Evolutionary conservation across 164 flowering plant genomes (phyloP), one percentile per base, ranked within the genome.

Genomic region (Chimonanthus praecox): DNA sequence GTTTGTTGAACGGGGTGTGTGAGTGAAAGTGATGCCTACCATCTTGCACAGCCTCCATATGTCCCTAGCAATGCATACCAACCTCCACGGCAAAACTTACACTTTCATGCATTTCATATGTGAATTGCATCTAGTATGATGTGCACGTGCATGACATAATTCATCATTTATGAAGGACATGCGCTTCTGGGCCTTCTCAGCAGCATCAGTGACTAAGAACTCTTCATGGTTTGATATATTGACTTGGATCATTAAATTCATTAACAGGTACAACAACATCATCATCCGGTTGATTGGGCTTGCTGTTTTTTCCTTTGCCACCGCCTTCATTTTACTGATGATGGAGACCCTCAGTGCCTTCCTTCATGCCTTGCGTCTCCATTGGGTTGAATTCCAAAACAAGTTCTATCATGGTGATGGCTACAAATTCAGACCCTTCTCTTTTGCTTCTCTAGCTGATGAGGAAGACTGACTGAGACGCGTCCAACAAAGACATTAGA

Each of bases 341-440:
- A 94, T 94, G 98, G 98, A 94, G 77, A 86, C 89, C 7, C 92
- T 94, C 7, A 94, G 98, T 73, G 98, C 98, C 48, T 90, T 94
- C 72, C 92, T 94, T 58, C 98, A 94, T 64, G 95, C 98, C 48
- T 75, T 94, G 85, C 91, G 98, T 86, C 98, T 94, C 60, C 98
- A 94, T 71, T 94, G 98, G 98, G 94, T 94, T 68, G 98, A 94
- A 71, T 94, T 86, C 73, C 92, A 88, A 75, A 85, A 74, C 78
- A 94, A 94, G 84, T 94, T 94, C 81, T 94, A 90, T 83, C 85
- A 84, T 33, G 98, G 97, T 3, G 96, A 94, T 79, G 98, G 98
- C 71, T 90, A 88, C 85, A 90, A 91, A 83, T 94, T 94, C 85
- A 86, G 67, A 77, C 98, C 98, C 21, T 90, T 94, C 75, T 86